Base-by-base conservation (phyloP, 768 basidiomycete genomes). In the Tylopilus sp. region DNA sequence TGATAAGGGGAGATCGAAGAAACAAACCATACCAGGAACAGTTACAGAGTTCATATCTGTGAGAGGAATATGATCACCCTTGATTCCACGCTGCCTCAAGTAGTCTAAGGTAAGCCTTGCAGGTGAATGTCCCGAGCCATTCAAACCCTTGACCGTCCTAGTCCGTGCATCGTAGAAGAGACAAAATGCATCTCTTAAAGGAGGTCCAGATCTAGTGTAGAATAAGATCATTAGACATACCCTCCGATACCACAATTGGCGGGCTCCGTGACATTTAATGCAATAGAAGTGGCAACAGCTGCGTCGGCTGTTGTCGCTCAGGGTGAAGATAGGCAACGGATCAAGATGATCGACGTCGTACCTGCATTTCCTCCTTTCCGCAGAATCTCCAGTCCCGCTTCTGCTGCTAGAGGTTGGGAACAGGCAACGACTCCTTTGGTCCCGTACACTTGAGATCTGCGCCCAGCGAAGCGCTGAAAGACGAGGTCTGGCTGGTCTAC, bases 351-450 rank as follows among this genome's bases (percentile, higher is more conserved):
- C n/a, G 26, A 45, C 41, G 55, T 76, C 43, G 38, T 64, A 90
- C 92, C 95, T 61, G 96, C 96, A 74, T 99, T 99, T 47, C 97
- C 97, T 13, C 97, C 97, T 69, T 86, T 88, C 48, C 86, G 78
- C 24, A 99, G 74, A 58, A 99, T 89, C 71, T 97, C 93, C 28
- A 98, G 70, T 0, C 96, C 97, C 17, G 92, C 95, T 65, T 90
- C 87, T 16, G 87, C 85, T 1, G 97, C 97, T 34, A 93, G 77
- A 44, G 97, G 92, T 65, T 99, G 97, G 24, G 90, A 89, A 26
- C 87, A 87, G 9, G 92, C 83, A 5, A 98, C 89, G 30, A 96
- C 74, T 8, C 95, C 92, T 67, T 92, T 94, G 3, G 83, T 88
- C 8, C 88, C 85, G 72, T 89, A 92, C 19, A 92, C 85, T 22